phyloP scores from a whole-genome alignment of 78 protist genomes.

The Chrysochromulina parva region DNA sequence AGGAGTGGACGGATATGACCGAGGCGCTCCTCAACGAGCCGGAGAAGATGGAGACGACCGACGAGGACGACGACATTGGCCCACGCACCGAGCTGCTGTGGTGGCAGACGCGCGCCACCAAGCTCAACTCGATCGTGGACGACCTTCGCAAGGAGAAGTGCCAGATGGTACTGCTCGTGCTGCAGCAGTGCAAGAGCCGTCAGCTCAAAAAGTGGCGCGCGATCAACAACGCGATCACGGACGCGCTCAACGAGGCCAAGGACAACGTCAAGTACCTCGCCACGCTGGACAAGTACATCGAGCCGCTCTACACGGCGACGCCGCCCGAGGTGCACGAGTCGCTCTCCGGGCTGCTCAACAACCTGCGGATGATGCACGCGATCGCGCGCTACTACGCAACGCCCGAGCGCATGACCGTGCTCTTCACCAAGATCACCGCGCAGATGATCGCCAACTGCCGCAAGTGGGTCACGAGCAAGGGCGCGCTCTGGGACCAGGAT shows the following conservation, averaged over 20 bases:
- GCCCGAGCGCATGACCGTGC: conserved; percentile 69
- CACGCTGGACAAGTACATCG: conserved; percentile 66
- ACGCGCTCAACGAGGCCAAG: conserved; percentile 75
- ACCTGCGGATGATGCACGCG: conserved; percentile 71
- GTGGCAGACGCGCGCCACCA: conserved; percentile 66
- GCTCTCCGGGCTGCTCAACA: conserved; percentile 67
- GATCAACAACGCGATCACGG: conserved; percentile 54
- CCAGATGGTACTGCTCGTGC: conserved; percentile 38
- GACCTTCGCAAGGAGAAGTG: conserved; percentile 22
- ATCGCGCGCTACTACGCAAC: conserved; percentile 80
- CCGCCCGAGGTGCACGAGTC: conserved; percentile 56
- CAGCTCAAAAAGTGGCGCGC: conserved; percentile 27
- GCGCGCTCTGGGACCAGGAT: conserved; percentile 57
- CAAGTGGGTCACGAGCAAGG: neutral
- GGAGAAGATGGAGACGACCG: conserved; percentile 38
- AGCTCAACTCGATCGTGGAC: conserved; percentile 52
- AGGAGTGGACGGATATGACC: conserved; percentile 42
- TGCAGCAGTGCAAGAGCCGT: conserved; percentile 41
- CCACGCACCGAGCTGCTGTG: conserved; percentile 70
- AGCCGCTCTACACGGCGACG: conserved; percentile 66
- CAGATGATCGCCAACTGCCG: conserved; percentile 77
- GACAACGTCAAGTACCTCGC: conserved; percentile 77
- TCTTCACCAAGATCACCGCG: conserved; percentile 81
- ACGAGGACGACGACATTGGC: conserved; percentile 43
- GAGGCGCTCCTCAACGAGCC: conserved; percentile 22